phyloP scores from a whole-genome alignment of 371 early-diverging fungal species.

The Mortierella sp. region DNA sequence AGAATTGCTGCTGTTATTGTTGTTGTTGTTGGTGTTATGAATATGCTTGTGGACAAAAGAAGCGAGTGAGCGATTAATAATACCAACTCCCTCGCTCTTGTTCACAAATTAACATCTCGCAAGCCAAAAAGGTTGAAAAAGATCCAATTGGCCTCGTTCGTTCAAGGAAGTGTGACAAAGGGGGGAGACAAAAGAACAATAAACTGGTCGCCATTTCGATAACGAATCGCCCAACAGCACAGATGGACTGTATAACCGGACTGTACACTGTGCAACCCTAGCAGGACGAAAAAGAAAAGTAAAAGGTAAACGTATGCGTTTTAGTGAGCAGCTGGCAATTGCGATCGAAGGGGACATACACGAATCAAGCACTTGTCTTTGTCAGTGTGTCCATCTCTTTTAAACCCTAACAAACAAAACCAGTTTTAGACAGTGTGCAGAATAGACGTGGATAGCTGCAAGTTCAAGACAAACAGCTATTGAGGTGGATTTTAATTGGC shows the following conservation, averaged over 20 bases:
- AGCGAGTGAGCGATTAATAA: constrained; percentile 9
- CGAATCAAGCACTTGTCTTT: neutral
- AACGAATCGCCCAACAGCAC: neutral
- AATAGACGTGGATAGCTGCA: neutral
- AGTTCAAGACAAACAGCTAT: neutral
- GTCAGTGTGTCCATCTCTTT: neutral
- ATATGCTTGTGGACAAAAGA: neutral
- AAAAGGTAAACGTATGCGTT: neutral
- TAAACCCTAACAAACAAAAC: neutral
- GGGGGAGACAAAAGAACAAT: neutral
- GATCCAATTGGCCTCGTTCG: neutral
- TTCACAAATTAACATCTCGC: neutral
- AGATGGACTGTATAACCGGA: no score
- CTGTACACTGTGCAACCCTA: neutral
- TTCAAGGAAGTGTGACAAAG: neutral
- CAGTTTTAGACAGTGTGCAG: neutral
- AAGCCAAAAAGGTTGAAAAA: no score
- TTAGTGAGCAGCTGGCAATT: neutral
- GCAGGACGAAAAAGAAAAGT: neutral
- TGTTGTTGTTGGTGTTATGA: neutral
- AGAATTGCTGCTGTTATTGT: neutral
- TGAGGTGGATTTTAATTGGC: neutral
- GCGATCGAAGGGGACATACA: neutral
- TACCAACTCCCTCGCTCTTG: no score
- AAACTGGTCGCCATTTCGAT: constrained; percentile 4